Evolutionary conservation across 2,329 filamentous ascomycete species (phyloP), one percentile per base, ranked within the genome.

Genomic region (Fusarium abutilonis): DNA sequence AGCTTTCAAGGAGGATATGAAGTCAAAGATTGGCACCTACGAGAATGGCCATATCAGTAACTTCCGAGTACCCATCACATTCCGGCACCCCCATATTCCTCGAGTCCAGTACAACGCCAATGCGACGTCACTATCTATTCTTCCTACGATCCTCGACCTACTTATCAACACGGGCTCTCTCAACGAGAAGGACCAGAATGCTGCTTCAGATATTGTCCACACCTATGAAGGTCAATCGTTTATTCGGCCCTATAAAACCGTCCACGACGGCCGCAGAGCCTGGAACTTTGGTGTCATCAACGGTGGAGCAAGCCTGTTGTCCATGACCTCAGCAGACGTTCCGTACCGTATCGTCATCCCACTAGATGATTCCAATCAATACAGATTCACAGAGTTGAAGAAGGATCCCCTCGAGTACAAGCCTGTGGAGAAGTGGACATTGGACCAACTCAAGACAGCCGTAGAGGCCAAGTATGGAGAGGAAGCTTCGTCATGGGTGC

Each of bases 221-320:
- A 74, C 74, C 43, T 76, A 75, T 52, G 74, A 76, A 40, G 74
- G 74, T 13, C 72, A 76, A 35, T 75, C 73, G 2, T 60, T 76
- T 1, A 68, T 76, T 35, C 73, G 74, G 1, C 66, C 69, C 0
- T 64, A 73, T 1, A 66, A 64, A 17, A 55, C 56, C 10, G 52
- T 48, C 0, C 66, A 72, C 3, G 65, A 70, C 32, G 73, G 69
- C 19, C 63, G 68, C 9, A 63, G 68, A 10, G 68, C 68, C 0
- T 76, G 75, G 75, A 75, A 76, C 40, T 75, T 75, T 44, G 72
- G 70, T 9, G 67, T 76, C 36, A 66, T 76, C 34, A 76, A 76
- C 29, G 70, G 72, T 1, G 74, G 75, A 21, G 68, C 71, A 0
- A 72, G 73, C 48, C 72, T 75, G 69, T 41, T 76, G 9, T 67